Percentiles rank a stretch among this genome's conserved stretches.
Conservation (phyloP, 1,284 basidiomycete species). For the Hemileia vastatrix region DNA sequence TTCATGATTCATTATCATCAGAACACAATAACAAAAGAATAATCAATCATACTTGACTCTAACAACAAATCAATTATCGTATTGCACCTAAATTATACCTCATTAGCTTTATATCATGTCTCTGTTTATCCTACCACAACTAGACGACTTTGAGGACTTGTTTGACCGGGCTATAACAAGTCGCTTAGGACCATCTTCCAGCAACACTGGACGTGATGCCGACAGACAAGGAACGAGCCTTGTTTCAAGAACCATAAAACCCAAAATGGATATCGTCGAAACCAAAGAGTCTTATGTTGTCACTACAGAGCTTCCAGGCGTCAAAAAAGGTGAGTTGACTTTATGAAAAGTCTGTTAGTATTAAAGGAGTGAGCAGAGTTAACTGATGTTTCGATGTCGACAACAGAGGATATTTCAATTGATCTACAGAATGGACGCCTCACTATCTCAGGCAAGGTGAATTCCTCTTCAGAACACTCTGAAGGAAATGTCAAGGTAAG, state of each 20-base stretch:
- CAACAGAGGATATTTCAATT: slow-evolving; percentile 21
- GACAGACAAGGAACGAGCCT: not conserved
- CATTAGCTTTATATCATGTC: too few species aligned
- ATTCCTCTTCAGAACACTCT: slow-evolving; percentile 13
- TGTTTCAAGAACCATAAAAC: not conserved
- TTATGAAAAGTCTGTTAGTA: too few species aligned
- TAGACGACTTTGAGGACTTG: slow-evolving; percentile 13
- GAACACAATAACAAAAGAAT: too few species aligned
- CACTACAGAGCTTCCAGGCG: slow-evolving; percentile 11
- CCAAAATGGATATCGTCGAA: slow-evolving; percentile 21
- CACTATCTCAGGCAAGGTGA: slow-evolving; percentile 10
- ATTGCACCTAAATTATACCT: too few species aligned
- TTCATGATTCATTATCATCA: too few species aligned
- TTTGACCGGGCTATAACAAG: slow-evolving; percentile 14
- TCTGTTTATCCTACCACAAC: slow-evolving; percentile 10
- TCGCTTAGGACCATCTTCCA: slow-evolving; percentile 10
- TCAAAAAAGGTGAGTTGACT: slow-evolving; percentile 19
- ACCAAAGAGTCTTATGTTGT: slow-evolving; percentile 12
- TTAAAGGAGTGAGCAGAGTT: too few species aligned
- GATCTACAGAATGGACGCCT: slow-evolving; percentile 16
- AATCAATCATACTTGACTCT: too few species aligned
- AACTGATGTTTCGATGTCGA: not conserved
- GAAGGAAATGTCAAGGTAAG: slow-evolving; percentile 15
- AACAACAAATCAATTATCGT: too few species aligned
- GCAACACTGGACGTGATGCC: not conserved